Evolutionary conservation across 176 grass and related monocot species (phyloP).

Genomic region (Pontederia crassipes): DNA sequence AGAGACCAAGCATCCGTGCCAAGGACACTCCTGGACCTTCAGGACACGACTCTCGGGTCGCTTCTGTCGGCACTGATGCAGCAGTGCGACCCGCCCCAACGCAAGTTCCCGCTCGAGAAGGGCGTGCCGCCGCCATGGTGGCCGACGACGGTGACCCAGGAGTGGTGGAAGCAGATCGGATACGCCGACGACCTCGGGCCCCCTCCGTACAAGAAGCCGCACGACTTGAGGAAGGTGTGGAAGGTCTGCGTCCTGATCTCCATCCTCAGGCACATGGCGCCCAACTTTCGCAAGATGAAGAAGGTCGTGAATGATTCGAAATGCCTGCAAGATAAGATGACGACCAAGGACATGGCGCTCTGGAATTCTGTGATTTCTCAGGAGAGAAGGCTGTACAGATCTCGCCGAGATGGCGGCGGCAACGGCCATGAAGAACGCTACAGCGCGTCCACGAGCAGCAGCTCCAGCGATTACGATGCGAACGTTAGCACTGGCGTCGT

Average conservation of each 20-base stretch:
- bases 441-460: too few relatives aligned
- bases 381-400: conserved; percentile 7
- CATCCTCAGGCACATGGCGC: conserved; percentile 88
- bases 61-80: conserved; percentile 93
- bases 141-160: neutral
- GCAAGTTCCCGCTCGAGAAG: conserved; percentile 83
- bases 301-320: conserved; percentile 63
- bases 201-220: conserved; percentile 91
- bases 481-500: too few relatives aligned
- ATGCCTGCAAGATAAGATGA: conserved; percentile 97
- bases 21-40: conserved; percentile 71
- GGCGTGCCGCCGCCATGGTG: conserved; percentile 77
- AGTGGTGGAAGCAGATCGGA: conserved; percentile 27
- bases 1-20: conserved; percentile 16
- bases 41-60: conserved; percentile 89
- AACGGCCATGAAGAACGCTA: too few relatives aligned
- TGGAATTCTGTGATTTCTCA: conserved; percentile 73
- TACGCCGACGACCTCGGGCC: conserved; percentile 60
- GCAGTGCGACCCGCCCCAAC: conserved; percentile 89
- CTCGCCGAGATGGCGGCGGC: too few relatives aligned
- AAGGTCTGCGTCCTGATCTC: conserved; percentile 90
- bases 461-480: too few relatives aligned
- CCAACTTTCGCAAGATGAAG: conserved; percentile 83
- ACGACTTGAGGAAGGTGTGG: conserved; percentile 98
- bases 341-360: conserved; percentile 69